phyloP scores from a whole-genome alignment of 768 basidiomycete species.

The Rubroboletus satanas region DNA sequence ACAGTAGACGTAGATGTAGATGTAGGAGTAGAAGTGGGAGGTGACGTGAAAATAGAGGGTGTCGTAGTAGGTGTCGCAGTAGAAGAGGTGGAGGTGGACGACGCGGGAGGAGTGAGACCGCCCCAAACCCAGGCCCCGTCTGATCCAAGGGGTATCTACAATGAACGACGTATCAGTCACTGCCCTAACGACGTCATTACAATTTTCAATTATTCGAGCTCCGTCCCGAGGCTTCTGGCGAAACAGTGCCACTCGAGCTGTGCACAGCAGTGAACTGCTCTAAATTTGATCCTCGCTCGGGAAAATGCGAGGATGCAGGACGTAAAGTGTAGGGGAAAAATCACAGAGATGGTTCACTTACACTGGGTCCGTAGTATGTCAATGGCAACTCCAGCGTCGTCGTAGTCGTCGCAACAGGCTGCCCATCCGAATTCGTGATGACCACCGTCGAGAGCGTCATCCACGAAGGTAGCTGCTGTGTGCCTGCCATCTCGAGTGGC shows the following conservation, averaged over 20 bases:
- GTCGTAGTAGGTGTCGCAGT: constrained; percentile 25
- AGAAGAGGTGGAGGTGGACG: constrained; percentile 29
- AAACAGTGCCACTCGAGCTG: not conserved
- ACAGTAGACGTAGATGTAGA: constrained; percentile 9
- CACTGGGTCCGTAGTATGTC: constrained; percentile 81
- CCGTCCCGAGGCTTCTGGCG: not conserved
- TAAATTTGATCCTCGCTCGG: not conserved
- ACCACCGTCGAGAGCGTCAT: constrained; percentile 53
- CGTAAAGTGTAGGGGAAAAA: not conserved
- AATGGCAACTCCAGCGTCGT: constrained; percentile 63
- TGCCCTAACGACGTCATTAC: constrained; percentile 6
- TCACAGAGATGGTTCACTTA: constrained; percentile 38
- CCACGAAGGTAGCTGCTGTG: constrained; percentile 73
- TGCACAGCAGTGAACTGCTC: not conserved
- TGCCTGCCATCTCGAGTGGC: constrained; percentile 33
- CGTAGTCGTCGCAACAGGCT: constrained; percentile 52
- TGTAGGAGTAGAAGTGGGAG: constrained; percentile 26
- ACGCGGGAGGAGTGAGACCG: constrained; percentile 63
- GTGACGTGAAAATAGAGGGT: constrained; percentile 30
- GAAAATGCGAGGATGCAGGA: not conserved
- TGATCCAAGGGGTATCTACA: constrained; percentile 69
- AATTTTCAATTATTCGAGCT: not conserved
- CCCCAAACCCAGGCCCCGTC: constrained; percentile 66
- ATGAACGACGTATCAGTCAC: constrained; percentile 12
- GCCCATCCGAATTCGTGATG: constrained; percentile 50